Conservation (phyloP, 228 moss, liverwort and hornwort genomes). For the Sphagnum fallax region DNA sequence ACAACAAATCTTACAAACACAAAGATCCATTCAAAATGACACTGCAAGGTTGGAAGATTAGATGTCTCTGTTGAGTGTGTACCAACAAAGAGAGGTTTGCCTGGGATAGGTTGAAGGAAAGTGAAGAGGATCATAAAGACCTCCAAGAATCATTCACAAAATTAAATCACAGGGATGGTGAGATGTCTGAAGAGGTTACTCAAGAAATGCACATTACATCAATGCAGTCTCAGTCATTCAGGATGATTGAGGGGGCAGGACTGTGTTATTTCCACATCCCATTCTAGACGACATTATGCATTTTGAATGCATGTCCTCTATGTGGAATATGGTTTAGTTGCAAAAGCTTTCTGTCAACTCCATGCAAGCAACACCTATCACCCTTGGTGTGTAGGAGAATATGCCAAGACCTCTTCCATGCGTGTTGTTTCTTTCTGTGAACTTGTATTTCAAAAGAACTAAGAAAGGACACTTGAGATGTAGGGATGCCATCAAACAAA, state of each 20-base stretch:
- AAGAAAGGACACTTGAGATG: too few species aligned
- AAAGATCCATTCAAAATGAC: neutral
- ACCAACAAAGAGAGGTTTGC: neutral
- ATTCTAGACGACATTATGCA: neutral
- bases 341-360: neutral
- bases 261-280: neutral
- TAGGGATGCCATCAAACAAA: neutral
- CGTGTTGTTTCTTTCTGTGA: neutral
- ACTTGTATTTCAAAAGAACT: too few species aligned
- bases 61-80: too few species aligned
- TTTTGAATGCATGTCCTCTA: conserved; percentile 1
- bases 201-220: neutral
- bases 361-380: conserved; percentile 1
- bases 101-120: neutral
- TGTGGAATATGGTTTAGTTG: neutral
- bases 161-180: neutral
- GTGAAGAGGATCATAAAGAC: neutral
- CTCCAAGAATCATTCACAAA: neutral
- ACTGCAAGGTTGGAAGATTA: neutral
- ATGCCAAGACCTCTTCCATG: neutral
- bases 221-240: neutral
- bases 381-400: neutral
- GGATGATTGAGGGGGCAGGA: neutral
- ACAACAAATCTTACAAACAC: neutral
- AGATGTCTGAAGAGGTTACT: neutral